phyloP scores from a whole-genome alignment of 305 asterid species.

The Fraxinus floribunda region DNA sequence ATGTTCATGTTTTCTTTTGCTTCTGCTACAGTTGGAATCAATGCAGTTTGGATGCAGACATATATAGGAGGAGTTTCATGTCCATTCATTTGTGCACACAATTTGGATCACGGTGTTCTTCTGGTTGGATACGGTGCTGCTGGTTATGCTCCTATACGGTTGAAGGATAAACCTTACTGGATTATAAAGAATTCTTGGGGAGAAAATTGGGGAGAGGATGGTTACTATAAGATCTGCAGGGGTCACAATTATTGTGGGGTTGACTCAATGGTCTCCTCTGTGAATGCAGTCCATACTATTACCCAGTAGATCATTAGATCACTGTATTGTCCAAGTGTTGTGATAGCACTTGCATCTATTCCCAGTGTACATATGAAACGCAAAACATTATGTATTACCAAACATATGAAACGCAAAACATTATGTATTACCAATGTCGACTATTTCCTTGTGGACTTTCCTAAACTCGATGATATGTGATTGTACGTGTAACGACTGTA shows the following conservation, averaged over 20 bases:
- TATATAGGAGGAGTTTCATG: conserved; percentile 55
- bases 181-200: conserved; percentile 87
- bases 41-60: conserved; percentile 81
- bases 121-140: conserved; percentile 73
- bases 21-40: conserved; percentile 66
- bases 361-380: conserved; percentile 26
- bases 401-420: too few species aligned
- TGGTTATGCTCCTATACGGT: conserved; percentile 68
- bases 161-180: conserved; percentile 88
- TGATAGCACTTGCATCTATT: conserved; percentile 5
- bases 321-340: neutral
- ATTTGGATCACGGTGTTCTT: conserved; percentile 75
- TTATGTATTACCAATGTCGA: neutral
- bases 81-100: conserved; percentile 36
- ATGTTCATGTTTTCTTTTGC: neutral
- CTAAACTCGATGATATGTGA: neutral
- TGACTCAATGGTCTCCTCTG: conserved; percentile 84
- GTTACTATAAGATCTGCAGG: conserved; percentile 83
- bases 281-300: conserved; percentile 43
- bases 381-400: too few species aligned
- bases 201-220: conserved; percentile 40
- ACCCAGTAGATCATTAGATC: neutral
- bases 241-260: conserved; percentile 73
- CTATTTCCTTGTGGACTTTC: conserved; percentile 4
- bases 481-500: neutral